Conservation (phyloP, 2,329 filamentous ascomycete genomes). For the Trichoderma koningiopsis region DNA sequence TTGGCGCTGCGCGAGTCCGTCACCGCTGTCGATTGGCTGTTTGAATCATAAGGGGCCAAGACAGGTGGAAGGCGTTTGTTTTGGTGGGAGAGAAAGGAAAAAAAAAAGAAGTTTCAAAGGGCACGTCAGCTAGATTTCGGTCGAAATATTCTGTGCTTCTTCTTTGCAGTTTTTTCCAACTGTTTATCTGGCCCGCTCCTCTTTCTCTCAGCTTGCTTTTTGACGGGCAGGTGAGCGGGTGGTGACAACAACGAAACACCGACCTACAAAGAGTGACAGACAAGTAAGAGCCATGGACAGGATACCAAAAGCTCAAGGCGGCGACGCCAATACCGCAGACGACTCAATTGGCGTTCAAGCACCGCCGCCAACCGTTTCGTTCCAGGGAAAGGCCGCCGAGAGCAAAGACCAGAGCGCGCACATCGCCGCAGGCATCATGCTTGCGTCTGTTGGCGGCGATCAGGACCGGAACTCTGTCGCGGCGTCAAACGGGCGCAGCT, state of each 20-base stretch:
- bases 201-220: neutral
- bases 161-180: neutral
- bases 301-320: neutral
- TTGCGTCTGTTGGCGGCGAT: neutral
- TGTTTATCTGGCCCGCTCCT: neutral
- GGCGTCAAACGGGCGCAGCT: slow-evolving; percentile 8
- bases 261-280: neutral
- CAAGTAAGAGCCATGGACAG: neutral
- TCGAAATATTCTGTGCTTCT: neutral
- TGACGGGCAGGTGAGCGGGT: neutral
- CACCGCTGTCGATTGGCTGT: neutral
- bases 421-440: neutral
- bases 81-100: neutral
- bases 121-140: neutral
- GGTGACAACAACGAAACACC: neutral
- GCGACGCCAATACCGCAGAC: neutral
- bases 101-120: neutral
- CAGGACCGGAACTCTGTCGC: neutral
- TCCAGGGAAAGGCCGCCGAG: neutral
- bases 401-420: slow-evolving; percentile 7
- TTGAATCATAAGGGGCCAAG: neutral
- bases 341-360: neutral
- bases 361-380: neutral
- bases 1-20: neutral
- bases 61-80: slow-evolving; percentile 1